A percentile compares a stretch with the other conserved stretches of the same genome.
phyloP scores from a whole-genome alignment of 2,329 filamentous ascomycete species.

The Aureobasidium sp. region DNA sequence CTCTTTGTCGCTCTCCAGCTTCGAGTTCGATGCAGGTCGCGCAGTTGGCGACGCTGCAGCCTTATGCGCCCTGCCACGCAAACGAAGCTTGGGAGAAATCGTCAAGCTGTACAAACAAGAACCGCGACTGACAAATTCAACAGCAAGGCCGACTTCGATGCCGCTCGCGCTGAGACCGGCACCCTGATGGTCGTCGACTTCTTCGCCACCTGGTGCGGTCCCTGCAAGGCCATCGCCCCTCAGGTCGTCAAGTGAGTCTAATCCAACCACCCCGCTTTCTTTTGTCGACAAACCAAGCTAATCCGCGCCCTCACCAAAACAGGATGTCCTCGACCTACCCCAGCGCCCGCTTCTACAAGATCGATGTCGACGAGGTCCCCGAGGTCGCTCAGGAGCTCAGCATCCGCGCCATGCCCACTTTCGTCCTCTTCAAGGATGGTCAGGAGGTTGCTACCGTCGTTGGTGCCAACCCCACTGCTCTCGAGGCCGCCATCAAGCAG shows the following conservation, averaged over 20 bases:
- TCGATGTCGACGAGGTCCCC: constrained; percentile 79
- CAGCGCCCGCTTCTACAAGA: constrained; percentile 70
- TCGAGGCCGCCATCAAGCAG: constrained; percentile 48
- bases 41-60: neutral
- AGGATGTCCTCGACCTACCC: constrained; percentile 56
- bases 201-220: constrained; percentile 87
- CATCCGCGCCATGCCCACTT: constrained; percentile 89
- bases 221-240: constrained; percentile 87
- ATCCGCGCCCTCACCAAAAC: constrained; percentile 15
- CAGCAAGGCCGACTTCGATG: constrained; percentile 55
- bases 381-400: constrained; percentile 69
- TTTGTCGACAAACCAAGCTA: constrained; percentile 11
- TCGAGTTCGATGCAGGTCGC: neutral
- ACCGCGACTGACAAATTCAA: constrained; percentile 6
- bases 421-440: constrained; percentile 75
- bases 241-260: constrained; percentile 56
- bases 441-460: constrained; percentile 66
- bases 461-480: constrained; percentile 69
- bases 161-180: constrained; percentile 45
- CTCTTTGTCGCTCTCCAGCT: neutral
- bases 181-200: constrained; percentile 73
- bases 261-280: neutral
- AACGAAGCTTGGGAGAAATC: neutral
- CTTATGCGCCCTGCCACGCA: neutral
- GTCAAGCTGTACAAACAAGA: neutral